Base-by-base conservation (phyloP, 345 rosid genomes). In the Populus tremula region DNA sequence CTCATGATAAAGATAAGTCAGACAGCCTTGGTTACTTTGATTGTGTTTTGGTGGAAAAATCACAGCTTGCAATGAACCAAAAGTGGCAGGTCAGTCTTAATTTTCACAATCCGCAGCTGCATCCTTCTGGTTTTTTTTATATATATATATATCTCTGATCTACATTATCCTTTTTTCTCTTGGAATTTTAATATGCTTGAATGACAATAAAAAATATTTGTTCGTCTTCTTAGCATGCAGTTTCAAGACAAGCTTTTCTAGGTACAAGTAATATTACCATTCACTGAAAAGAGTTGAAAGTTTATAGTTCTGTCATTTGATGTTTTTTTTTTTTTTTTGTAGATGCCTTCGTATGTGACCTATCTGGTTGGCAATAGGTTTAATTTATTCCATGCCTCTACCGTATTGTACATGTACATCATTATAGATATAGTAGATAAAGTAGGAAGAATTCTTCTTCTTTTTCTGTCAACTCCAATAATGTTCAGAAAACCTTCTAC, bases 31-130 rank as follows among this genome's bases (percentile, higher is more conserved):
- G 78, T 84, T 82, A 80, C 67, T 84, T 76, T 67, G 87, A 79
- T 78, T 77, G 81, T 85, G 70, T 84, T 78, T 87, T 90, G 31
- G 68, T 71, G 8, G 83, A 84, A 67, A 75, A 75, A 72, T 29
- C 68, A 59, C 66, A 20, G 20, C 54, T 62, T 67, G 66, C 25
- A 25, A 66, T 56, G 38, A 81, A 78, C 77, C 88, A 80, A 43
- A 87, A 87, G 54, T 86, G 79, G 84, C 91, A 92, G 96, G 97
- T 90, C 69, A 74, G 89, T 82, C 76, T 76, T 75, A 47, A 47
- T 49, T 50, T 72, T 65, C 59, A 20, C 17, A 18, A 66, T 77
- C 39, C 5, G 73, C 33, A 16, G 43, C 53, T 70, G 41, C 67
- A 69, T 23, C 67, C 23, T 50, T 53, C 69, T 70, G 74, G 7